Evolutionary conservation across 2,329 filamentous ascomycete species (phyloP).

Genomic region (Talaromyces rugulosus): DNA sequence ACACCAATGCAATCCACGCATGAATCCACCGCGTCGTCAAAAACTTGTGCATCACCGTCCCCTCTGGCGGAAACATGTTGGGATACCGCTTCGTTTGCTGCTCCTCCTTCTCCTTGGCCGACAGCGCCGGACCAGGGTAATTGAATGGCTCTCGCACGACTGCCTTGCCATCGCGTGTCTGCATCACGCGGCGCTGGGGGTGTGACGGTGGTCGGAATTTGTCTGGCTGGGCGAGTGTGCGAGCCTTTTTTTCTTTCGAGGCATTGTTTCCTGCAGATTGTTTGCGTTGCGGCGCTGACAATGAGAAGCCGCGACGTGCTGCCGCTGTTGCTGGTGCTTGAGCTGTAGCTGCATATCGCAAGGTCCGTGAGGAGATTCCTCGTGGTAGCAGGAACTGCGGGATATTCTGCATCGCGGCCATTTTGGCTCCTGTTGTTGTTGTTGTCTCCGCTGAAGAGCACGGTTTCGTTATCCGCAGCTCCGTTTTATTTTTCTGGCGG

Average conservation of each 20-base stretch:
- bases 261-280: slow-evolving; percentile 16
- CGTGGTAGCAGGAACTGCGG: slow-evolving; percentile 66
- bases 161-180: slow-evolving; percentile 32
- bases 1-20: slow-evolving; percentile 76
- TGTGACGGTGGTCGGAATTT: slow-evolving; percentile 93
- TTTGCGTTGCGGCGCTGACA: slow-evolving; percentile 19
- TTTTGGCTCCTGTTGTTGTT: background rate
- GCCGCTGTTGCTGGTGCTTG: slow-evolving; percentile 14
- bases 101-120: slow-evolving; percentile 59
- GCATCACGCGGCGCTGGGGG: slow-evolving; percentile 61
- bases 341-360: slow-evolving; percentile 19
- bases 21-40: slow-evolving; percentile 74
- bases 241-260: slow-evolving; percentile 45
- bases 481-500: background rate
- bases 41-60: slow-evolving; percentile 80
- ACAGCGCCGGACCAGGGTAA: slow-evolving; percentile 68
- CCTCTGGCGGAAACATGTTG: slow-evolving; percentile 79
- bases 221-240: slow-evolving; percentile 78
- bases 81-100: slow-evolving; percentile 75
- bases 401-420: slow-evolving; percentile 36
- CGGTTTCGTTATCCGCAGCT: background rate
- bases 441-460: background rate
- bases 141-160: slow-evolving; percentile 49
- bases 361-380: slow-evolving; percentile 33
- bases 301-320: background rate